These are phyloP conservation scores for Podospora pseudoanserina DNA, from an alignment of 495 filamentous ascomycete species.

Conservation along the genomic window DNA sequence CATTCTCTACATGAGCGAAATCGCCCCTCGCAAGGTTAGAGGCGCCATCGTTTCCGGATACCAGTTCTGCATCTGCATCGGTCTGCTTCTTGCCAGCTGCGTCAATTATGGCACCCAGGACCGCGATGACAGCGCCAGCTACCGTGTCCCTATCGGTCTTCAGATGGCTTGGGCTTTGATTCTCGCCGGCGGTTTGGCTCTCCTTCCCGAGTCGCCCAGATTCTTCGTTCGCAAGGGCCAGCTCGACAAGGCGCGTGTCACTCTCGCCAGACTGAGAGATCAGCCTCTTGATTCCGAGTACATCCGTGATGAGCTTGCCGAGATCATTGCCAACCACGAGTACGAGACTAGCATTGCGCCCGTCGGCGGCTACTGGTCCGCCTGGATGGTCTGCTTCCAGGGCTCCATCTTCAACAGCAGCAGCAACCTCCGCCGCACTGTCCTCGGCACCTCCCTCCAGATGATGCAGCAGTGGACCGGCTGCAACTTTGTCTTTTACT, in stretches of 20 bases:
- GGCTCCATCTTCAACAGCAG: slow-evolving; percentile 51
- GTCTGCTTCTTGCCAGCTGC: slow-evolving; percentile 65
- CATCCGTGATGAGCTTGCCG: slow-evolving; percentile 65
- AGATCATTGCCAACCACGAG: slow-evolving; percentile 80
- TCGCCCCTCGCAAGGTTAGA: slow-evolving; percentile 61
- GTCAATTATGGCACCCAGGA: slow-evolving; percentile 69
- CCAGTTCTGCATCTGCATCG: slow-evolving; percentile 73
- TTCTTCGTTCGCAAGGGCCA: slow-evolving; percentile 70
- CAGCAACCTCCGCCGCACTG: slow-evolving; percentile 63
- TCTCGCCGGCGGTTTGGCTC: slow-evolving; percentile 54
- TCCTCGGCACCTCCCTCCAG: slow-evolving; percentile 68
- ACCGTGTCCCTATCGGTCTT: slow-evolving; percentile 67
- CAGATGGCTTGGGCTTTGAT: slow-evolving; percentile 69
- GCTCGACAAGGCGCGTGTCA: slow-evolving; percentile 56
- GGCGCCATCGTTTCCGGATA: slow-evolving; percentile 72
- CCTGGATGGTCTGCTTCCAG: slow-evolving; percentile 62
- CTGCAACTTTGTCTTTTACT: slow-evolving; percentile 92
- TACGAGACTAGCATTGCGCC: slow-evolving; percentile 67
- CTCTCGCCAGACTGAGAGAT: slow-evolving; percentile 62
- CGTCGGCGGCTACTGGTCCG: slow-evolving; percentile 55
- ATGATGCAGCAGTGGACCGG: slow-evolving; percentile 67
- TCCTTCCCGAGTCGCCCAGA: slow-evolving; percentile 73
- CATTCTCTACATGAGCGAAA: slow-evolving; percentile 73
- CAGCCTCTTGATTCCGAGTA: slow-evolving; percentile 60
- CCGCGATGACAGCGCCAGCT: slow-evolving; percentile 59